Base-by-base conservation (phyloP, 208 protist species). In the Porcisia hertigi region DNA sequence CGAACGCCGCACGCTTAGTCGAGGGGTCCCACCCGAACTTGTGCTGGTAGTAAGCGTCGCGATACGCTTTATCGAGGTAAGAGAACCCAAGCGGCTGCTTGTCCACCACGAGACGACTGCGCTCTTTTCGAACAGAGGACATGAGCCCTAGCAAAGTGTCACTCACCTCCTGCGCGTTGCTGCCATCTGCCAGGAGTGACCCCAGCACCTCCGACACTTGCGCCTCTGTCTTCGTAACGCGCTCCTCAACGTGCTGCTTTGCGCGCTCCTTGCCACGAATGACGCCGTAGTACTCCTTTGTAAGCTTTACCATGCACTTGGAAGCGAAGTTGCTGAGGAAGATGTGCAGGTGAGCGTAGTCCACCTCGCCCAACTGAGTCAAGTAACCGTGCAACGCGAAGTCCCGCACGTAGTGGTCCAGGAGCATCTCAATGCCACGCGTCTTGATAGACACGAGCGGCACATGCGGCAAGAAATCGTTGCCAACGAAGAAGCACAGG, bases 391-490 rank as follows among this genome's bases (percentile, higher is more conserved):
- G 84, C 59, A 88, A 65, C 59, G 71, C 60, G 73, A 97, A 96
- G 69, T 87, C 62, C 16, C 85, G 71, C 67, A 96, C 88, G 80
- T 98, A 98, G 78, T 95, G 90, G 71, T 97, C 91, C 23, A 98
- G 82, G 6, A 99, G 80, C 43, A 92, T 58, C 80, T 99, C 98
- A 66, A 99, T 96, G 18, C 97, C 98, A 71, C 97, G 97, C 47
- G 98, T 96, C 75, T 95, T 94, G 84, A 99, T 99, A 14, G 99
- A 97, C 3, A 99, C 87, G 8, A 98, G 92, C 16, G 99, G 98
- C 14, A 99, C 82, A 81, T 99, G 98, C 23, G 99, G 99, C 63
- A 99, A 82, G 77, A 99, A 99, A 87, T 99, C 99, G 81, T 99
- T 99, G 43, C 99, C 99, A 45, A 98, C 95, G 73, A 99, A 98